Evolutionary conservation across 495 filamentous ascomycete species (phyloP), one percentile per base, ranked within the genome.

Genomic region (Zalerion maritima): DNA sequence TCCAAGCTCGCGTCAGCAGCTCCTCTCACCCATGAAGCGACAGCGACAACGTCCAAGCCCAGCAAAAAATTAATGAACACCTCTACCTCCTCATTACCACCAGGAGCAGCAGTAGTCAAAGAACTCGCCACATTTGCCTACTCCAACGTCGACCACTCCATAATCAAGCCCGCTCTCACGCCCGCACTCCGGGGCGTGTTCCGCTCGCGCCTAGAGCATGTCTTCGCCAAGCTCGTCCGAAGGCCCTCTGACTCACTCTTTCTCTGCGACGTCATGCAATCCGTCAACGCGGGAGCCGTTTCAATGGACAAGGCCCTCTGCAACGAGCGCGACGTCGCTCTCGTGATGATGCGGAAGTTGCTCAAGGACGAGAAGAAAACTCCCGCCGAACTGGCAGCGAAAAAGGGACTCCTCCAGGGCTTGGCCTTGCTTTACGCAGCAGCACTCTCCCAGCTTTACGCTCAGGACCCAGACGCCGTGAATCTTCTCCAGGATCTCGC

Each of bases 361-460:
- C 62, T 75, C n/a, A 73, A 73, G 45, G 66, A 68, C 41, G 53
- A 62, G 28, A 47, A 60, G n/a, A 47, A 56, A 32, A 41, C 54
- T 11, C 37, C 52, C 4, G n/a, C n/a, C n/a, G n/a, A n/a, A n/a
- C n/a, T n/a, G 41, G 24, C 14, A 46, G 55, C 28, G 45, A 52
- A 18, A 55, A 57, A 36, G 50, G 54, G 31, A 18, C 55, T 46
- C 28, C 43, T 50, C 3, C 55, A 71, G 21, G 78, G 81, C 0
- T 76, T 92, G 36, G 73, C 75, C 24, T 62, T 94, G 5, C 60
- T 94, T 5, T 86, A 89, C 49, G 79, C 81, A n/a, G 63, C 92
- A 32, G 75, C 78, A 2, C 69, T 94, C 26, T 52, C 94, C 18
- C 81, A 93, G 44, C 64, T 93, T n/a, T 87, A 89, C 54, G 79